Conservation (phyloP, 371 early-diverging fungal genomes). For the Parasitella parasitica region DNA sequence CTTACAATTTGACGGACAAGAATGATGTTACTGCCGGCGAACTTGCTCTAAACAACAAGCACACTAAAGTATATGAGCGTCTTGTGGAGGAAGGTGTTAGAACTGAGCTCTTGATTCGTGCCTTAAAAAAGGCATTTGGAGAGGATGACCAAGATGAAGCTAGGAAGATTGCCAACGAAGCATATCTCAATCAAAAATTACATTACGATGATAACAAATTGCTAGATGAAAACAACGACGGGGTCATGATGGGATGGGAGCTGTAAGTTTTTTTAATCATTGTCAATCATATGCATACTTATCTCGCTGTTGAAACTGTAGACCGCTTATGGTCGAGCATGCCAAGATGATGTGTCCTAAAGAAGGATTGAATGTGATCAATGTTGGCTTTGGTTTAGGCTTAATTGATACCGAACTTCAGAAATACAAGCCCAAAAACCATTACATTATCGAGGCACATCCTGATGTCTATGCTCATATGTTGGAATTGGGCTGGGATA, state of each 20-base stretch:
- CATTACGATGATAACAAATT: slow-evolving; percentile 77
- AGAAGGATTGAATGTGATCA: slow-evolving; percentile 70
- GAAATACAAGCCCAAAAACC: slow-evolving; percentile 65
- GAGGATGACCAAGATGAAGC: slow-evolving; percentile 44
- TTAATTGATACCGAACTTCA: slow-evolving; percentile 86
- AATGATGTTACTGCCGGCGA: slow-evolving; percentile 51
- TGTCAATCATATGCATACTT: no score
- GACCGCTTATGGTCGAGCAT: slow-evolving; percentile 92
- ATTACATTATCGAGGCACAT: slow-evolving; percentile 96
- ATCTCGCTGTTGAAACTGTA: no score
- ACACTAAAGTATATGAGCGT: slow-evolving; percentile 50
- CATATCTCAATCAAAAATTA: slow-evolving; percentile 74
- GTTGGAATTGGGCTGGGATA: slow-evolving; percentile 82
- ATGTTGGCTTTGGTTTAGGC: slow-evolving; percentile 93
- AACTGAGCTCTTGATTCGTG: slow-evolving; percentile 76
- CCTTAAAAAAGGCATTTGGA: slow-evolving; percentile 42
- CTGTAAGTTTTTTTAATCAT: no score
- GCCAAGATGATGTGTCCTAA: slow-evolving; percentile 77
- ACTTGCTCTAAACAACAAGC: slow-evolving; percentile 52
- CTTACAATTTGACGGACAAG: slow-evolving; percentile 48
- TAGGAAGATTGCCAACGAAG: slow-evolving; percentile 61
- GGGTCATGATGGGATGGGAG: slow-evolving; percentile 99
- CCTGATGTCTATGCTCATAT: slow-evolving; percentile 93
- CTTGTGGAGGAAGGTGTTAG: slow-evolving; percentile 85
- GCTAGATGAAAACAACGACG: slow-evolving; percentile 86